Evolutionary conservation across 2,329 filamentous ascomycete species (phyloP).

Genomic region (Xylaria digitata): DNA sequence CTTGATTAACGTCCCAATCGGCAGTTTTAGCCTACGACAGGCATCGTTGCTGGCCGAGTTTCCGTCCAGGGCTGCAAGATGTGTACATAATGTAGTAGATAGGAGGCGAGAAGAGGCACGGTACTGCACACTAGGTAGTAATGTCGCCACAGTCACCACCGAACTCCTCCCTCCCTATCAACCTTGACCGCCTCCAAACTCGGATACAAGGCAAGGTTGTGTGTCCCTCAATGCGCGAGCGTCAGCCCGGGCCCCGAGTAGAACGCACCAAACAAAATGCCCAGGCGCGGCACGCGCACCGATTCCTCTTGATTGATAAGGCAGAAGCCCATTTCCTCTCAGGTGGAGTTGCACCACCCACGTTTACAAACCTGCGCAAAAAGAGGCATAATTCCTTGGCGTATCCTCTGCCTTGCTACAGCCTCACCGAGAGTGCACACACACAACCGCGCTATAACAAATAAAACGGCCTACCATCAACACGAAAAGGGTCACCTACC

Average conservation of each 20-base stretch:
- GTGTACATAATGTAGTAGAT: too few relatives aligned
- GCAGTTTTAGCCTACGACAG: constrained; percentile 20
- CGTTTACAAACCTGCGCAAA: constrained; percentile 38
- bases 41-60: constrained; percentile 16
- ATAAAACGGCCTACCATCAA: background rate
- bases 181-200: constrained; percentile 35
- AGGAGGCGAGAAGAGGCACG: background rate
- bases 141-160: constrained; percentile 4
- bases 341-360: constrained; percentile 7
- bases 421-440: constrained; percentile 41
- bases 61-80: constrained; percentile 2
- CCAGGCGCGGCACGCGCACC: constrained; percentile 31
- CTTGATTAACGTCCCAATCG: constrained; percentile 30
- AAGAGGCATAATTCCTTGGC: constrained; percentile 43
- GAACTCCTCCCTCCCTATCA: constrained; percentile 6
- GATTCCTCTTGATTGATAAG: constrained; percentile 30
- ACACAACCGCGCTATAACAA: background rate
- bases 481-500: constrained; percentile 19
- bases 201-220: constrained; percentile 18
- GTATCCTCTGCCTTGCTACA: constrained; percentile 33
- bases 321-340: constrained; percentile 16
- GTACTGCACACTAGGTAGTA: background rate
- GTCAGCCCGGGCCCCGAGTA: constrained; percentile 3
- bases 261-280: constrained; percentile 35
- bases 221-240: constrained; percentile 19